phyloP scores from a whole-genome alignment of 768 basidiomycete species.

The Lactifluus volemus region DNA sequence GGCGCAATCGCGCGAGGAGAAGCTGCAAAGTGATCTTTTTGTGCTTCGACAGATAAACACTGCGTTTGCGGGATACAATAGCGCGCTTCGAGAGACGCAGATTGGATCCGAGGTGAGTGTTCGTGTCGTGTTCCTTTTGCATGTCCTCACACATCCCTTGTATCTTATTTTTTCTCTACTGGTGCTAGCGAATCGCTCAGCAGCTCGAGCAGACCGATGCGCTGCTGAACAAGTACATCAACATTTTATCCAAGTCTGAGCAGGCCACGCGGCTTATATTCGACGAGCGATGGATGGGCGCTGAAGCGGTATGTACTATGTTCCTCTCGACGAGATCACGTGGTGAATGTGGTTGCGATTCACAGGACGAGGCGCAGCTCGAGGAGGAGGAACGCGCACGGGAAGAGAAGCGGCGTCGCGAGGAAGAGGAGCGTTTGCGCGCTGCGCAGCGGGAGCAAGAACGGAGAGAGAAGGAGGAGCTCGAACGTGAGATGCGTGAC shows the following conservation, averaged over 20 bases:
- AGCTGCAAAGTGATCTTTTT: conserved; percentile 64
- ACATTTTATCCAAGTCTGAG: conserved; percentile 61
- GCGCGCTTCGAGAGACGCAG: conserved; percentile 53
- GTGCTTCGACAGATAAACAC: conserved; percentile 65
- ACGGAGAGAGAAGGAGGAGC: conserved; percentile 41
- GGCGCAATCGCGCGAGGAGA: conserved; percentile 51
- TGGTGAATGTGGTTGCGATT: not conserved
- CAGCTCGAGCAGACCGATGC: conserved; percentile 67
- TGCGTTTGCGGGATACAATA: conserved; percentile 58
- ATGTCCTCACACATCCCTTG: not conserved
- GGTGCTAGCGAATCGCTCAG: conserved; percentile 43
- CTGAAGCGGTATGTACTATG: conserved; percentile 45
- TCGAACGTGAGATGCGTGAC: conserved; percentile 35
- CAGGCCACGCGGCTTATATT: conserved; percentile 58
- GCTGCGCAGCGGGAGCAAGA: conserved; percentile 36
- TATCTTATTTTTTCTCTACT: not conserved
- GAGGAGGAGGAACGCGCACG: conserved; percentile 35
- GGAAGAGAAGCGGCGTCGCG: conserved; percentile 31
- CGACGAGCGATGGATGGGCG: conserved; percentile 70
- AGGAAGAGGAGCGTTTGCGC: conserved; percentile 28
- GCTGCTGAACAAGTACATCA: conserved; percentile 66
- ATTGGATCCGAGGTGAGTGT: conserved; percentile 59
- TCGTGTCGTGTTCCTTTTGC: not conserved
- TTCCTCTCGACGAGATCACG: not conserved
- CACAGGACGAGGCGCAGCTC: conserved; percentile 52